Conservation (phyloP, 1,284 basidiomycete genomes). For the Sanguinoderma infundibulare region DNA sequence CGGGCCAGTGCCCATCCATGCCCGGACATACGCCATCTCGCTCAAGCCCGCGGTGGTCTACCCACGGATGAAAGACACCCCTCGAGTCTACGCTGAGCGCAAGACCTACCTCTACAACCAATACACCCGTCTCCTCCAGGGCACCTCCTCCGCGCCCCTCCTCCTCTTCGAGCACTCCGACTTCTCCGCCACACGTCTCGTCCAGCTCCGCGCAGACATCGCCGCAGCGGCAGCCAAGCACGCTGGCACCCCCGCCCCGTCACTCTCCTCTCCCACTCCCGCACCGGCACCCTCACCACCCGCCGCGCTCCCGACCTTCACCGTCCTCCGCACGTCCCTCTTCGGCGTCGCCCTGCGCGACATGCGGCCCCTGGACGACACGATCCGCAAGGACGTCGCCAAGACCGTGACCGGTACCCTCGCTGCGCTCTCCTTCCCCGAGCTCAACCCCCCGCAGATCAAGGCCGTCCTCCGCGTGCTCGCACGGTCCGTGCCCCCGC, state of each 20-base stretch:
- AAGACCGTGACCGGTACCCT: conserved; percentile 60
- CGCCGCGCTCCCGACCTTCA: conserved; percentile 50
- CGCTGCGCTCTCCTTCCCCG: conserved; percentile 69
- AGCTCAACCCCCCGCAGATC: conserved; percentile 73
- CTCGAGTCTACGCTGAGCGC: conserved; percentile 70
- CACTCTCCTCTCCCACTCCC: conserved; percentile 42
- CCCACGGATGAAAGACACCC: conserved; percentile 49
- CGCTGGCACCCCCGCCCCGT: conserved; percentile 41
- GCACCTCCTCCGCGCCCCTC: conserved; percentile 58
- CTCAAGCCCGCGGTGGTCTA: conserved; percentile 56
- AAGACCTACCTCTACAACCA: conserved; percentile 79
- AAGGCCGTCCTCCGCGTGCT: conserved; percentile 69
- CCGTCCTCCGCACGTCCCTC: conserved; percentile 68
- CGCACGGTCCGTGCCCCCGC: conserved; percentile 66
- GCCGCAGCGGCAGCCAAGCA: conserved; percentile 52
- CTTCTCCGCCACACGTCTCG: conserved; percentile 65
- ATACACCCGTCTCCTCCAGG: conserved; percentile 67
- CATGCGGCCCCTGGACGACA: conserved; percentile 52
- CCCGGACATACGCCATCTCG: conserved; percentile 53
- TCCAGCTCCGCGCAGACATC: conserved; percentile 69
- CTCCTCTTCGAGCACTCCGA: conserved; percentile 74
- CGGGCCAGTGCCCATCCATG: conserved; percentile 17
- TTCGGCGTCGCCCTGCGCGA: conserved; percentile 76
- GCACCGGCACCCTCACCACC: conserved; percentile 30
- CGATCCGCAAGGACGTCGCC: conserved; percentile 54